Conservation (phyloP, 495 filamentous ascomycete species). For the Bacidia gigantensis region DNA sequence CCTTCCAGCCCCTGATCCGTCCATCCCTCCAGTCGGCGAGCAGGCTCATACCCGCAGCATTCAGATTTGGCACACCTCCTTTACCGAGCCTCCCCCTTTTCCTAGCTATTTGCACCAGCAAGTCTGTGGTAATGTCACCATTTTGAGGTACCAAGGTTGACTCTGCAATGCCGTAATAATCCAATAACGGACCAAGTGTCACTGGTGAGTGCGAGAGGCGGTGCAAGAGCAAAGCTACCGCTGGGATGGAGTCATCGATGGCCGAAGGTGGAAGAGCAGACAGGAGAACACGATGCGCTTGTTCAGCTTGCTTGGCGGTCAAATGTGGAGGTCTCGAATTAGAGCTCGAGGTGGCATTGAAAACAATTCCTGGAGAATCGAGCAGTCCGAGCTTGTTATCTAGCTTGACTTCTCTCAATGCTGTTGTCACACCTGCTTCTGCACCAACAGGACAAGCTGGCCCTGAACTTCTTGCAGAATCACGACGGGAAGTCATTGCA, state of each 20-base stretch:
- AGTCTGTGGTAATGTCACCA: constrained; percentile 76
- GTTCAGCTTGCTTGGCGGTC: constrained; percentile 50
- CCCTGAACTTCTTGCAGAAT: constrained; percentile 28
- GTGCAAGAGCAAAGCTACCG: constrained; percentile 66
- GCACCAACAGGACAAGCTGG: constrained; percentile 78
- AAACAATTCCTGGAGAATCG: constrained; percentile 92
- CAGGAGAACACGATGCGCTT: constrained; percentile 73
- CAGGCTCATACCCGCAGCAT: constrained; percentile 79
- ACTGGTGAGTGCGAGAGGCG: constrained; percentile 52
- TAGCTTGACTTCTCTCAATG: constrained; percentile 77
- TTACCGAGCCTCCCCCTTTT: constrained; percentile 83
- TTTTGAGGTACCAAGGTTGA: constrained; percentile 41
- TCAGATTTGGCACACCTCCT: constrained; percentile 78
- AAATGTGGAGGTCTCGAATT: constrained; percentile 25
- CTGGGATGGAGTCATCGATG: constrained; percentile 80
- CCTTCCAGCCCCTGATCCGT: constrained; percentile 83
- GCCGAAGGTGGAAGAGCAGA: constrained; percentile 89
- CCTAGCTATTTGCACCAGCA: constrained; percentile 84
- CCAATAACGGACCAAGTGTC: constrained; percentile 60
- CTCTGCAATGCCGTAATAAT: constrained; percentile 68
- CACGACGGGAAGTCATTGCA: constrained; percentile 68
- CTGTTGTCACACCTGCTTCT: constrained; percentile 87
- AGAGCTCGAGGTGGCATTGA: constrained; percentile 43
- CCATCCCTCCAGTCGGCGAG: constrained; percentile 94
- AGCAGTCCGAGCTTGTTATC: constrained; percentile 90